These are phyloP conservation scores for Nicotiana attenuata DNA, from an alignment of 257 asterid genomes.

Conservation along the genomic window DNA sequence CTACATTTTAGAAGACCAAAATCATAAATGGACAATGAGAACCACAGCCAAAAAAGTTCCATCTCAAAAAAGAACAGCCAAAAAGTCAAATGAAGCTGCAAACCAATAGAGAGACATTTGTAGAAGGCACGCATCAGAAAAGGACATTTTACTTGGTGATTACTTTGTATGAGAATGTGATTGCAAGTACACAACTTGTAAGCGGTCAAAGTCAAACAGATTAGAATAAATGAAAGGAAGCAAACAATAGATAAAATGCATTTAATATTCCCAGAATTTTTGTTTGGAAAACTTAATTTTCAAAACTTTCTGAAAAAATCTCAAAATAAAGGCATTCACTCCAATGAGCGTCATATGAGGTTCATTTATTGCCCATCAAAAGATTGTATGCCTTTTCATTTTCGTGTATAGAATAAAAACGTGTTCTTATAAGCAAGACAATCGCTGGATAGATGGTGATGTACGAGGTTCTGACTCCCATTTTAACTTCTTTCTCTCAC, in stretches of 20 bases:
- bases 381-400: neutral
- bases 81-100: neutral
- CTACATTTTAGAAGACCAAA: conserved; percentile 34
- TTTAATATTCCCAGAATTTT: neutral
- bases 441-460: neutral
- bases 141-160: neutral
- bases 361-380: neutral
- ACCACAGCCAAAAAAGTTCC: neutral
- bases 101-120: neutral
- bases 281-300: neutral
- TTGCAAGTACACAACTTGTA: neutral
- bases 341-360: neutral
- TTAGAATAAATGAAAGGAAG: neutral
- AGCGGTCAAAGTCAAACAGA: neutral
- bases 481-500: neutral
- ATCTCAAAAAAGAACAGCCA: neutral
- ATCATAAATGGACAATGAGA: neutral
- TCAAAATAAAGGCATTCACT: neutral
- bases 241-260: neutral
- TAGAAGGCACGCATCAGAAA: neutral
- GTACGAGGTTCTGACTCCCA: neutral
- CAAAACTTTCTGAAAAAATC: neutral
- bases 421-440: neutral
- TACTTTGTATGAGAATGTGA: neutral
- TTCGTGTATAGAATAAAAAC: neutral